Evolutionary conservation across 2,329 filamentous ascomycete species (phyloP).

Genomic region (Byssothecium circinans): DNA sequence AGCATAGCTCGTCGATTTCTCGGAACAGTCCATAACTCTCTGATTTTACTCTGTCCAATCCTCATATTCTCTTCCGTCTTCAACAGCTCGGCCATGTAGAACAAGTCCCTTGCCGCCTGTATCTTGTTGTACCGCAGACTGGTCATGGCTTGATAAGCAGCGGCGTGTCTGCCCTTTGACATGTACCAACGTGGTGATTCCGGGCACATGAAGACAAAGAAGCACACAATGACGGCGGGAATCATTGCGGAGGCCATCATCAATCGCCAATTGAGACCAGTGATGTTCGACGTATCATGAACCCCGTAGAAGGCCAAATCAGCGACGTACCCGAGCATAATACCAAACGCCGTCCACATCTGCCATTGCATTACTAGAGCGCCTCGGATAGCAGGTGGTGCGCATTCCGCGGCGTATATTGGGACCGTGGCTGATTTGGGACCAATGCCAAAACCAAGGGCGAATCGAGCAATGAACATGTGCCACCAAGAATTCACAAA

Average conservation of each 20-base stretch:
- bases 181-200: constrained; percentile 32
- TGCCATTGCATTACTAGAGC: constrained; percentile 85
- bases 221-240: constrained; percentile 28
- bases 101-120: constrained; percentile 58
- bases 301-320: constrained; percentile 29
- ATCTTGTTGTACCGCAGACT: constrained; percentile 55
- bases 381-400: constrained; percentile 69
- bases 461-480: constrained; percentile 65
- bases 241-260: constrained; percentile 33
- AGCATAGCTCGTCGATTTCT: constrained; percentile 31
- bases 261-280: constrained; percentile 30
- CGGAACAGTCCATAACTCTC: constrained; percentile 29
- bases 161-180: constrained; percentile 23
- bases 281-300: constrained; percentile 19
- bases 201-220: constrained; percentile 27
- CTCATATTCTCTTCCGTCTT: constrained; percentile 41
- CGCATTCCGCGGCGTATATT: constrained; percentile 74
- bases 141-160: constrained; percentile 48
- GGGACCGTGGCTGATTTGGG: constrained; percentile 74
- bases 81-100: constrained; percentile 47
- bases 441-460: constrained; percentile 77
- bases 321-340: constrained; percentile 29
- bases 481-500: constrained; percentile 56
- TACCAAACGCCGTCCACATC: constrained; percentile 52
- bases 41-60: constrained; percentile 32